These are phyloP conservation scores for Holtermannia corniformis DNA, from an alignment of 768 basidiomycete species.

Conservation along the genomic window DNA sequence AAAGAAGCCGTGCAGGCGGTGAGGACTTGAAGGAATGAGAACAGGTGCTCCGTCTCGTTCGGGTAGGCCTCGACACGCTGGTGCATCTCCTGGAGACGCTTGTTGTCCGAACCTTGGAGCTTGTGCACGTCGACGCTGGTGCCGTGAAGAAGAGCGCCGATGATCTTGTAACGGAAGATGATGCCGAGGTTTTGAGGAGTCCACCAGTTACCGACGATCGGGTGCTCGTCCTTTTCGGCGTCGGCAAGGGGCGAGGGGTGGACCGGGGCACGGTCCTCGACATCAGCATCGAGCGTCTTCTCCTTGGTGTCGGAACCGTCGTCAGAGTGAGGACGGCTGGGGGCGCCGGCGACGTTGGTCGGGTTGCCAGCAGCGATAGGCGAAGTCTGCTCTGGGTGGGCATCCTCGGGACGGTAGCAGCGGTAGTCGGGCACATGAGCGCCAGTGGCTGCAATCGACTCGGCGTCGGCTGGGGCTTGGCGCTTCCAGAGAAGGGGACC, in stretches of 20 bases:
- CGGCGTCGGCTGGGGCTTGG: constrained; percentile 38
- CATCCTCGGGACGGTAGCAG: constrained; percentile 13
- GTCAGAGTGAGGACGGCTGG: background rate
- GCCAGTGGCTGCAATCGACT: constrained; percentile 8
- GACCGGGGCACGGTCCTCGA: constrained; percentile 14
- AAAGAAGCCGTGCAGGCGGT: constrained; percentile 45
- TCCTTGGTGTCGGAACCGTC: background rate
- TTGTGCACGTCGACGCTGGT: constrained; percentile 38
- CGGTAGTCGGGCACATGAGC: constrained; percentile 41
- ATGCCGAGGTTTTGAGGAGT: constrained; percentile 41
- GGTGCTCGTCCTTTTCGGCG: constrained; percentile 32
- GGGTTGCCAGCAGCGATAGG: background rate
- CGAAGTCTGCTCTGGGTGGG: constrained; percentile 9
- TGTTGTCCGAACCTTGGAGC: constrained; percentile 32
- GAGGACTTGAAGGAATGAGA: constrained; percentile 45
- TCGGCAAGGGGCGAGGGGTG: constrained; percentile 13
- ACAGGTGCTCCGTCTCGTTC: constrained; percentile 45
- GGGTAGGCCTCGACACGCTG: constrained; percentile 39
- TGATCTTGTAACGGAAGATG: constrained; percentile 40
- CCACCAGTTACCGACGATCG: constrained; percentile 36
- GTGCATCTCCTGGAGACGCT: constrained; percentile 40
- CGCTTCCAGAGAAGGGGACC: constrained; percentile 44
- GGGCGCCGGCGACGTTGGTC: background rate
- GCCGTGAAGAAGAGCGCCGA: constrained; percentile 19
- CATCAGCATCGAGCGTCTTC: constrained; percentile 3